Conservation (phyloP, 257 asterid genomes). For the Petrea volubilis region DNA sequence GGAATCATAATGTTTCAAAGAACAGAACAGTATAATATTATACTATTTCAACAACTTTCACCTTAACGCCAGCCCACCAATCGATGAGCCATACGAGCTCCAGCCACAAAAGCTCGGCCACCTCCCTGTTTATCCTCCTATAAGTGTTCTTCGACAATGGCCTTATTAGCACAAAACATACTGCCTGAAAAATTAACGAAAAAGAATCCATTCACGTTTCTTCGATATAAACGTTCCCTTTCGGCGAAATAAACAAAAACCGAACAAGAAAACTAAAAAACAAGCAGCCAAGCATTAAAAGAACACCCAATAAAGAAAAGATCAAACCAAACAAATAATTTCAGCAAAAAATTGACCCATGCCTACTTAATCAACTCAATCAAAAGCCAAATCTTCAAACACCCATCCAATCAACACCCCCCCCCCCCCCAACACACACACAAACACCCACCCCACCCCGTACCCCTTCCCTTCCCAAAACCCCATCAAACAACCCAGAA, state of each 20-base stretch:
- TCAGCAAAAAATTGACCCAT: not conserved
- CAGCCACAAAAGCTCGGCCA: slow-evolving; percentile 85
- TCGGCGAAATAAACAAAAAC: not conserved
- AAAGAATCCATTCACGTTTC: slow-evolving; percentile 13
- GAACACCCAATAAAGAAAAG: not conserved
- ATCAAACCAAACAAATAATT: not conserved
- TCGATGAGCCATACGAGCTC: slow-evolving; percentile 96
- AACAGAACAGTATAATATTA: not conserved
- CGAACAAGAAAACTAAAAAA: not conserved
- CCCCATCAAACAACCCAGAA: not conserved
- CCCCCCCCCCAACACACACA: not conserved
- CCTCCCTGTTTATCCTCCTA: slow-evolving; percentile 76
- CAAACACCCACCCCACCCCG: not conserved
- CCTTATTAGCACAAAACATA: slow-evolving; percentile 65
- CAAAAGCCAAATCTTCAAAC: slow-evolving; percentile 10
- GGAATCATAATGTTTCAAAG: not conserved
- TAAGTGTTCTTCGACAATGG: slow-evolving; percentile 73
- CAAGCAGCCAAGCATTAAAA: slow-evolving; percentile 2
- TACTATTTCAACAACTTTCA: slow-evolving; percentile 24
- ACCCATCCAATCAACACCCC: not conserved
- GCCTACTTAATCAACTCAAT: slow-evolving; percentile 2
- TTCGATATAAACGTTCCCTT: not conserved
- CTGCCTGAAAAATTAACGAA: slow-evolving; percentile 51
- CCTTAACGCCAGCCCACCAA: slow-evolving; percentile 99
- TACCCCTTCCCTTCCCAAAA: too few relatives aligned